Conservation (phyloP, 1,284 basidiomycete species). For the Cryptococcus sp. region DNA sequence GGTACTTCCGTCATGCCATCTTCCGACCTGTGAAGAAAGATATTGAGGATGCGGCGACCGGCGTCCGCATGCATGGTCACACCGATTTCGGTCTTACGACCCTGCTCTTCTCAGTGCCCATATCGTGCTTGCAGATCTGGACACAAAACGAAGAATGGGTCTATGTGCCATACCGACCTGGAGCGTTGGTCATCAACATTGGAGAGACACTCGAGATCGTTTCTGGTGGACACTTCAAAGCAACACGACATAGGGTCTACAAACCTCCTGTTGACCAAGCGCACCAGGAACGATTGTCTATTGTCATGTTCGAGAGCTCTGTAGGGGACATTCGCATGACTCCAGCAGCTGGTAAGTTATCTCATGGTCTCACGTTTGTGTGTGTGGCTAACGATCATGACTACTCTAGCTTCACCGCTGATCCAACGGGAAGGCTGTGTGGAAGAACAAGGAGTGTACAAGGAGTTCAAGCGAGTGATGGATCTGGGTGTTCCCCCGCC, state of each 20-base stretch:
- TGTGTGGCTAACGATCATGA: neutral
- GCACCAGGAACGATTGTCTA: slow-evolving; percentile 48
- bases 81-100: slow-evolving; percentile 54
- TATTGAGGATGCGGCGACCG: slow-evolving; percentile 48
- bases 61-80: slow-evolving; percentile 54
- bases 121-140: slow-evolving; percentile 54
- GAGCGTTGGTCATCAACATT: slow-evolving; percentile 41
- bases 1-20: slow-evolving; percentile 54
- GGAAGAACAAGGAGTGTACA: slow-evolving; percentile 42
- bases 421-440: slow-evolving; percentile 44
- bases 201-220: slow-evolving; percentile 45
- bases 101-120: slow-evolving; percentile 54
- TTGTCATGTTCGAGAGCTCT: slow-evolving; percentile 54
- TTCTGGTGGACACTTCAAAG: slow-evolving; percentile 47
- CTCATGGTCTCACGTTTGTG: neutral
- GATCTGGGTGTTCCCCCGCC: slow-evolving; percentile 37
- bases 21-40: slow-evolving; percentile 51
- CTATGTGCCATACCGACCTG: slow-evolving; percentile 51
- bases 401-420: slow-evolving; percentile 26
- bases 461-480: slow-evolving; percentile 41
- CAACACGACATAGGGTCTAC: slow-evolving; percentile 54
- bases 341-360: slow-evolving; percentile 28
- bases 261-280: slow-evolving; percentile 53
- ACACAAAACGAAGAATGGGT: slow-evolving; percentile 53
- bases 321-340: slow-evolving; percentile 49